Conservation (phyloP, 2,329 filamentous ascomycete species). For the Fusarium odoratissimum region DNA sequence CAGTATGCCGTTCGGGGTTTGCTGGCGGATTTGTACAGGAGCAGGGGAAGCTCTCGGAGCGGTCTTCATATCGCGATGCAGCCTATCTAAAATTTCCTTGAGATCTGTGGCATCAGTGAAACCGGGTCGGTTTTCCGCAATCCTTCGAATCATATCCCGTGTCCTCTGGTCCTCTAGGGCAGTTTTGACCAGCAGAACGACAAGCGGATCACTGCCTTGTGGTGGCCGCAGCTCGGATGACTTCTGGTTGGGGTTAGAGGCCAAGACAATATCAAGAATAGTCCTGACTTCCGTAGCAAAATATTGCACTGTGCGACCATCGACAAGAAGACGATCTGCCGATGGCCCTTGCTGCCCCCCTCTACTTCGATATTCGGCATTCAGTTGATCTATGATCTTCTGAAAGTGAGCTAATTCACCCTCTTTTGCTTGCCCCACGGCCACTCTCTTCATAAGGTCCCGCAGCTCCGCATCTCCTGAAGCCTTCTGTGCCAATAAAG, state of each 20-base stretch:
- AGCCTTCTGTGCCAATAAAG: conserved; percentile 80
- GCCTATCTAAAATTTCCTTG: conserved; percentile 62
- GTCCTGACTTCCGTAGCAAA: conserved; percentile 69
- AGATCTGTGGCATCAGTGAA: conserved; percentile 66
- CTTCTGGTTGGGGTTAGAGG: conserved; percentile 68
- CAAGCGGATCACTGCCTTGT: conserved; percentile 64
- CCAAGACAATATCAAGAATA: conserved; percentile 69
- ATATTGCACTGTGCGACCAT: conserved; percentile 67
- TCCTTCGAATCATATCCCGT: conserved; percentile 63
- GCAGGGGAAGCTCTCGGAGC: conserved; percentile 46
- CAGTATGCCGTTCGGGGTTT: conserved; percentile 46
- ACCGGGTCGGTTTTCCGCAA: conserved; percentile 63
- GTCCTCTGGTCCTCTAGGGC: conserved; percentile 64
- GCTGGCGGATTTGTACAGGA: conserved; percentile 45
- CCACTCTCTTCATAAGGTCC: conserved; percentile 85
- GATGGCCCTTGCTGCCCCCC: conserved; percentile 64
- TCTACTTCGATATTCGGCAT: conserved; percentile 66
- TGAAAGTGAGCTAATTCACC: conserved; percentile 82
- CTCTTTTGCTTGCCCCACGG: conserved; percentile 76
- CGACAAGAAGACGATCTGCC: conserved; percentile 66
- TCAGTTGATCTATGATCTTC: conserved; percentile 83
- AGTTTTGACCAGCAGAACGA: conserved; percentile 68
- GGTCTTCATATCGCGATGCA: conserved; percentile 58
- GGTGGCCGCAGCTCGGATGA: conserved; percentile 65
- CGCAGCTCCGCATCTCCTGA: conserved; percentile 78